Base-by-base conservation (phyloP, 2,329 filamentous ascomycete genomes). In the Corinectria fuckeliana region DNA sequence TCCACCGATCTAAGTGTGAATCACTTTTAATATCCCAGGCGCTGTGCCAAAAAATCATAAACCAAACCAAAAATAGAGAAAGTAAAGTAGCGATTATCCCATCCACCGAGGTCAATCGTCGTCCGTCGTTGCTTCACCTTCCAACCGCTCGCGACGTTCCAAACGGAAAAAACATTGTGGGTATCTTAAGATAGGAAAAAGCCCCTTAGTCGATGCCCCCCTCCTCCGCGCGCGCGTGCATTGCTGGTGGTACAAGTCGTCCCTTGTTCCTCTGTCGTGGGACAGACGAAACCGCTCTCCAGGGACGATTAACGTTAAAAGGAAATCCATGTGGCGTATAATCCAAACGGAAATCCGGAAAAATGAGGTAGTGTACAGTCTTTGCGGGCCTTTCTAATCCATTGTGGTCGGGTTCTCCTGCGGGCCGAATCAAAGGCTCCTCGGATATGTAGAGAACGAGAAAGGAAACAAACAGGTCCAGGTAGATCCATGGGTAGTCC, bases 161-260 rank as follows among this genome's bases (percentile, higher is more conserved):
- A 59, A 69, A 69, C 58, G 68, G 68, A 70, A 70, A n/a, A 64
- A 69, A 70, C 65, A 68, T 63, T 66, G 63, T 71, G 74, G 74
- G 74, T 76, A 76, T 76, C 74, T 75, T 69, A 67, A 74, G 68
- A 74, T 70, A 70, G 70, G 69, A 74, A 69, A 74, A 70, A 63
- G 38, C 66, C 66, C 67, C 71, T 72, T 66, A 63, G 67, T 69
- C 65, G 62, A 68, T 69, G 58, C 58, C 63, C 50, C 56, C 67
- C 67, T 65, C 69, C 65, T 64, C 61, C 61, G 66, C 62, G 64
- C 68, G 66, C 66, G 60, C 63, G 42, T 67, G 71, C 68, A 68
- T 70, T 69, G 68, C 66, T 71, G 70, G 66, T 73, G 63, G 64
- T 73, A 74, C 71, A 74, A 69, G 71, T 74, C 63, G 71, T 70